Percentiles rank a stretch among this genome's conserved stretches.
phyloP scores from a whole-genome alignment of 1,284 basidiomycete species.

The Moesziomyces antarcticus region DNA sequence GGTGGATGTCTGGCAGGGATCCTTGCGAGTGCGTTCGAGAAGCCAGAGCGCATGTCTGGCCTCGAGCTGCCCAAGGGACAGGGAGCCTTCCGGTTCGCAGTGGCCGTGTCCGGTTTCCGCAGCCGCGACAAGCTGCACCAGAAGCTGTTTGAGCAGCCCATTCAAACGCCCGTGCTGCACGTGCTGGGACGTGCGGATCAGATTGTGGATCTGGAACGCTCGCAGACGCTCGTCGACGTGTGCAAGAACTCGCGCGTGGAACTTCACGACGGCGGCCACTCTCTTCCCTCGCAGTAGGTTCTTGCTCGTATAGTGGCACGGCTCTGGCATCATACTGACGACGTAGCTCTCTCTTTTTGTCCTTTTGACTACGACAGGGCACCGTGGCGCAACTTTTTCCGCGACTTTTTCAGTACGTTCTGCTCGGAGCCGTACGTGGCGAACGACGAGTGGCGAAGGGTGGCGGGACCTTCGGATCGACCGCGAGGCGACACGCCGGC shows the following conservation, averaged over 20 bases:
- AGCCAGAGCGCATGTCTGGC: slow-evolving; percentile 51
- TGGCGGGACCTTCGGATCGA: slow-evolving; percentile 44
- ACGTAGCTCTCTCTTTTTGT: not conserved
- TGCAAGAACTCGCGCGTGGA: slow-evolving; percentile 59
- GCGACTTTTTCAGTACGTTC: slow-evolving; percentile 58
- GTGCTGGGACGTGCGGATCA: slow-evolving; percentile 57
- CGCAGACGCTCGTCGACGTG: slow-evolving; percentile 55
- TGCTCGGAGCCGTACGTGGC: slow-evolving; percentile 38
- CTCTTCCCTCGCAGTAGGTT: slow-evolving; percentile 58
- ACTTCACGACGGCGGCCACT: slow-evolving; percentile 65
- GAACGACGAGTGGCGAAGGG: slow-evolving; percentile 41
- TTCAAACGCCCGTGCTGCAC: slow-evolving; percentile 60
- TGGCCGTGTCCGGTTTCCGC: slow-evolving; percentile 63
- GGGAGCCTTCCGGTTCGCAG: slow-evolving; percentile 56
- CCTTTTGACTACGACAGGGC: slow-evolving; percentile 27
- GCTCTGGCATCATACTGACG: not conserved
- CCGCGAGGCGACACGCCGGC: slow-evolving; percentile 46
- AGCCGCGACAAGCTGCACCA: slow-evolving; percentile 50
- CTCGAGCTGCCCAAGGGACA: slow-evolving; percentile 39
- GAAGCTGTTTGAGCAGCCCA: slow-evolving; percentile 51
- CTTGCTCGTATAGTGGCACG: not conserved
- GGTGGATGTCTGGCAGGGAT: slow-evolving; percentile 59
- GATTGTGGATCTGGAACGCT: slow-evolving; percentile 53
- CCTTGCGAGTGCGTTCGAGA: slow-evolving; percentile 60
- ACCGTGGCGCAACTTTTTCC: slow-evolving; percentile 65